Evolutionary conservation across 495 filamentous ascomycete species (phyloP), one percentile per base, ranked within the genome.

Genomic region (Tuber magnatum): DNA sequence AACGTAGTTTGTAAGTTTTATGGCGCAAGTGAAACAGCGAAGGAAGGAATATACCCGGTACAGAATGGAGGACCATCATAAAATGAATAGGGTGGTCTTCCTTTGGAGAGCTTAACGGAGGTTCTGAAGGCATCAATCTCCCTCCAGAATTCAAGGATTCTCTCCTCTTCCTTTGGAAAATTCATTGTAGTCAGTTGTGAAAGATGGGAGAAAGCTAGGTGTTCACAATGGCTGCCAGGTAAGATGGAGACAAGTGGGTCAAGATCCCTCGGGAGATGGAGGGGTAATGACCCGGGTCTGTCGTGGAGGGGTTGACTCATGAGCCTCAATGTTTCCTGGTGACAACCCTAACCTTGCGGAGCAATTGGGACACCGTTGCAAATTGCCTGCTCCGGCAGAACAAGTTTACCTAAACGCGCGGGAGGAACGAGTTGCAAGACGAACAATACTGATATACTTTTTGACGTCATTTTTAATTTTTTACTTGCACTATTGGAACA

Each of bases 161-260:
- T 85, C 85, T 94, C 92, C 88, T 98, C 94, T 83, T 94, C 93
- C 83, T 91, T 90, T 73, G 94, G 92, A 84, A 97, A 97, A 85
- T 95, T 88, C 86, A 97, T 94, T 80, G 91, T 73, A 61, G 44
- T 56, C 72, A 48, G 44, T 70, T 74, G 38, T 46, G 72, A 69
- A 32, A 74, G 41, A 32, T 78, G 69, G 71, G 71, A 42, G 72
- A 39, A 39, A 28, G 56, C n/a, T 61, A 2, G 14, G 12, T 65
- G 56, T n/a, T 61, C 51, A 32, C 51, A 22, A 16, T 1, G 10
- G 48, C 24, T n/a, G 48, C 51, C 3, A 65, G 56, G 32, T 4
- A 6, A 35, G 28, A 8, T 65, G 51, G 51, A 32, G 56, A 8
- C 18, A 24, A 51, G 24, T 24, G 10, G n/a, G 16, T 7, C n/a